A percentile compares a stretch with the other conserved stretches of the same genome.
Conservation (phyloP, 2,329 filamentous ascomycete species). For the Epichloe amarillans region DNA sequence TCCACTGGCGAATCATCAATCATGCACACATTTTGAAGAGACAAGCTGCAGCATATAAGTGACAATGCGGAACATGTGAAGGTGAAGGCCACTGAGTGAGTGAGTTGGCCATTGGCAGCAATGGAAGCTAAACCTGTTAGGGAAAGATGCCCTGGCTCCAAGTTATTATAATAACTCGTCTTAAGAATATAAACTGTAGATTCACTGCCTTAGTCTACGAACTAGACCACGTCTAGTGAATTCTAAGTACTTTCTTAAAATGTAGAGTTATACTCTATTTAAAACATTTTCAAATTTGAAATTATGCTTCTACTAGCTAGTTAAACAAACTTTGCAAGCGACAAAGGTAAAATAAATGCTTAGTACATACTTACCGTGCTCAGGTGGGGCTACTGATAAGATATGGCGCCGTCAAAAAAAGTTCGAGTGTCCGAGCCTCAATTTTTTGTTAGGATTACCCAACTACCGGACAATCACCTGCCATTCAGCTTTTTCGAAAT, state of each 20-base stretch:
- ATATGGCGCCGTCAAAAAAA: constrained; percentile 9
- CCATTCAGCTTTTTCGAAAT: constrained; percentile 11
- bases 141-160: not conserved
- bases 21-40: not conserved
- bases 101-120: too few species aligned
- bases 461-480: not conserved
- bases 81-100: not conserved
- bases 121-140: not conserved
- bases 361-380: not conserved
- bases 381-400: constrained; percentile 8
- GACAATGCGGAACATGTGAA: not conserved
- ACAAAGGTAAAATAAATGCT: not conserved
- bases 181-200: not conserved
- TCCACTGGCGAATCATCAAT: not conserved
- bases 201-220: not conserved
- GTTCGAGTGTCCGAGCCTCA: constrained; percentile 1
- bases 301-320: not conserved
- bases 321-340: not conserved
- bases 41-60: not conserved
- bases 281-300: not conserved
- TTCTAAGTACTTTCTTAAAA: too few species aligned
- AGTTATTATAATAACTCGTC: not conserved
- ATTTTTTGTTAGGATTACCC: not conserved
- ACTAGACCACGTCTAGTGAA: too few species aligned
- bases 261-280: not conserved